Base-by-base conservation (phyloP, 2,329 filamentous ascomycete species). In the Fusarium aywerte region DNA sequence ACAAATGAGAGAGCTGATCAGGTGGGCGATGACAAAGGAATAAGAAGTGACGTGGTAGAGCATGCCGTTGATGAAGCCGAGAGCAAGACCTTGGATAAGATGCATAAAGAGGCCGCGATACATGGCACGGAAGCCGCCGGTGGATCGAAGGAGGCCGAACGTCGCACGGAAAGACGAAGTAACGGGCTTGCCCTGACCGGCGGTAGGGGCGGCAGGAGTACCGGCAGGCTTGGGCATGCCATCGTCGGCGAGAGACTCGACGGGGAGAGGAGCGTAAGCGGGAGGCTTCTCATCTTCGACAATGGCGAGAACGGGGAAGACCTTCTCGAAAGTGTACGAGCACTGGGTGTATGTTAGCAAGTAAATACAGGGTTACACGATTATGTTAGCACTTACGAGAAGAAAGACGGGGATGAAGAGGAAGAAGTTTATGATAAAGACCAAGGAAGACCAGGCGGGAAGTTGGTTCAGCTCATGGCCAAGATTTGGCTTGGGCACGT, bases 21-120 rank as follows among this genome's bases (percentile, higher is more conserved):
- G 82, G 54, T 83, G 82, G 58, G 72, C 72, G 43, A 76, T 25
- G 43, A 79, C 67, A 67, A 80, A 74, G 53, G 89, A 68, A 49
- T 81, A 74, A 57, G 81, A 77, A 59, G 83, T 78, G 20, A 86
- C 74, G 36, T 81, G 67, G 32, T 74, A 72, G 18, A 78, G 67
- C 71, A 90, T 73, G 66, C 87, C 73, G 54, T 76, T 77, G 52
- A 81, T 74, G 35, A 87, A 62, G 40, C 81, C 55, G 11, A 74
- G 77, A 33, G 77, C 60, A 36, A 81, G 1, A 49, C 31, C 54
- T 51, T 84, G 75, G 55, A 81, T 77, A 7, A 87, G 16, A 4
- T 49, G 45, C n/a, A 49, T 11, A 51, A 76, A 77, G 74, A 92
- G 75, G 56, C 92, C 93, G 64, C 92, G 90, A 84, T 92, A 90